These are phyloP conservation scores for Rosa chinensis DNA, from an alignment of 306 rosid genomes.

Conservation along the genomic window DNA sequence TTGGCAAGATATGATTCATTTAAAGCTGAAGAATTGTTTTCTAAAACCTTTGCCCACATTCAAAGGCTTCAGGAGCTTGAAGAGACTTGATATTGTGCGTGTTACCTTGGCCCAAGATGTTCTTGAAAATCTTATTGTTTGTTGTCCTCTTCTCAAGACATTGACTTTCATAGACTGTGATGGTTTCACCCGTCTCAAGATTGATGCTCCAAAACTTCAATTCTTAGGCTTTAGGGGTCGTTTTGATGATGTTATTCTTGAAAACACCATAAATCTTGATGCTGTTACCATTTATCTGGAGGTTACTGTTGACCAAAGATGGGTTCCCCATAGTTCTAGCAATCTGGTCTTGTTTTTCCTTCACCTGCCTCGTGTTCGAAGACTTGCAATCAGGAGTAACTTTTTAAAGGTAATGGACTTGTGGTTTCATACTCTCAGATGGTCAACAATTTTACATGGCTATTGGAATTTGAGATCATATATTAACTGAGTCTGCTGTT, in stretches of 20 bases:
- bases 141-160: conserved; percentile 47
- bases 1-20: conserved; percentile 44
- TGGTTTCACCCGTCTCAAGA: conserved; percentile 48
- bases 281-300: conserved; percentile 34
- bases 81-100: conserved; percentile 52
- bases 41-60: conserved; percentile 48
- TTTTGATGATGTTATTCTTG: conserved; percentile 46
- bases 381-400: conserved; percentile 47
- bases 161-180: conserved; percentile 49
- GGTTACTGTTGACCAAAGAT: conserved; percentile 29
- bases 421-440: background rate
- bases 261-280: conserved; percentile 41
- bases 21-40: conserved; percentile 50
- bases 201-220: conserved; percentile 45
- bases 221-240: conserved; percentile 51
- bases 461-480: background rate
- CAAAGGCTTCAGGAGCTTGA: conserved; percentile 48
- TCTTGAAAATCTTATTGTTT: conserved; percentile 43
- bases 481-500: too few relatives aligned
- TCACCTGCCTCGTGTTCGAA: conserved; percentile 39
- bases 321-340: conserved; percentile 32
- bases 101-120: conserved; percentile 51
- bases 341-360: conserved; percentile 45
- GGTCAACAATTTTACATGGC: background rate
- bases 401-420: conserved; percentile 46